Evolutionary conservation across 108 stramenopile genomes (phyloP), one percentile per base, ranked within the genome.

Genomic region (Craspedostauros australis): DNA sequence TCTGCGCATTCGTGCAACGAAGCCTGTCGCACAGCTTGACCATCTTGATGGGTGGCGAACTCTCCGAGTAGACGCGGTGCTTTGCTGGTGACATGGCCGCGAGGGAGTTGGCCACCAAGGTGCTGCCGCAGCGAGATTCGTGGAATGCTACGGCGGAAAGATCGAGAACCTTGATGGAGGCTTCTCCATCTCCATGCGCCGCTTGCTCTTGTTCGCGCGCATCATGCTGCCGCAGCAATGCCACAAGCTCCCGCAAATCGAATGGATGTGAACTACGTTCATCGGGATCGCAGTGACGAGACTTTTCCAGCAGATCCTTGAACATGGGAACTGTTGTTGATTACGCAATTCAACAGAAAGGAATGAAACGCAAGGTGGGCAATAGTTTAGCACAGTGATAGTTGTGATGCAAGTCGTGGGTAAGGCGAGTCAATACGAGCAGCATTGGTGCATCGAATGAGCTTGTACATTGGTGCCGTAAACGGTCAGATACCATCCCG

Each of bases 61-160:
- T 53, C 74, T 98, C 97, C 25, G 77, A 80, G 39, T 85, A 93
- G 14, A 95, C 85, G 4, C 86, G 68, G 18, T 50, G 37, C 30
- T 87, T 63, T 1, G 54, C 54, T 12, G 88, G 88, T 57, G 74
- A 59, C 54, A 75, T 68, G n/a, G 86, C 78, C 7, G 72, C 80
- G 25, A 98, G 57, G 20, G 85, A 49, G 70, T 98, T 98, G 37
- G 98, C 91, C 14, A 92, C 73, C 22, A 97, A 64, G 0, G 96
- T 97, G 5, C 86, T 86, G 5, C 98, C 98, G 39, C 88, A 87
- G 41, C 96, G 76, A 0, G 77, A 77, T 62, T 97, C 94, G 60
- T 98, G 98, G 75, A 96, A 97, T 9, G 97, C 70, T 43, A 98
- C 86, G 0, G 89, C 97, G 4, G 68, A 52, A 16, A 75, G 76